Evolutionary conservation across 2,329 filamentous ascomycete genomes (phyloP).

Genomic region (Raffaelea arxii): DNA sequence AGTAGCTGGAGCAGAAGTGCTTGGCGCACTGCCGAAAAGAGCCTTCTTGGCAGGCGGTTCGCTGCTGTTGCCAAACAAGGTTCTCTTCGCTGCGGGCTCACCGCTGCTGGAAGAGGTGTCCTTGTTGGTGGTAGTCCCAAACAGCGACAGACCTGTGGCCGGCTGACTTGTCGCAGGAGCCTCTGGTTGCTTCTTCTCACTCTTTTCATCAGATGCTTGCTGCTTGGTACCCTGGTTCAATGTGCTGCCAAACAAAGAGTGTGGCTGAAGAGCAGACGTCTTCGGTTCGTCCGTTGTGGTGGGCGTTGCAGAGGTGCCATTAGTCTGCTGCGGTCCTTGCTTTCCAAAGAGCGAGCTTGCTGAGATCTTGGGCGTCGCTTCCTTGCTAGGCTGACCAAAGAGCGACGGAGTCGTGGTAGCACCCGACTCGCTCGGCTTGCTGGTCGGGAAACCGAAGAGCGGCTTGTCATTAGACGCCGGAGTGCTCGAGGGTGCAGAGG

Average conservation of each 20-base stretch:
- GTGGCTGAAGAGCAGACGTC: constrained; percentile 17
- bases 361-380: background rate
- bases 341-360: background rate
- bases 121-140: constrained; percentile 11
- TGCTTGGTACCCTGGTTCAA: constrained; percentile 15
- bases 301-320: background rate
- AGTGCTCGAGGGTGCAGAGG: background rate
- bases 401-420: constrained; percentile 8
- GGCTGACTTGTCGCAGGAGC: too few relatives aligned
- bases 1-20: background rate
- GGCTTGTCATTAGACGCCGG: background rate
- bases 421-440: background rate
- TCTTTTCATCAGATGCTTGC: constrained; percentile 3
- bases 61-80: constrained; percentile 16
- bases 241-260: constrained; percentile 29
- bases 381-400: background rate
- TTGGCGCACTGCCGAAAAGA: too few relatives aligned
- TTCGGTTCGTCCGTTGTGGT: constrained; percentile 6
- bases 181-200: background rate
- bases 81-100: constrained; percentile 16
- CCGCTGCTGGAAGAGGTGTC: constrained; percentile 6
- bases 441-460: background rate
- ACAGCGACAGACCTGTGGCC: too few relatives aligned
- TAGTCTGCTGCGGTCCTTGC: background rate
- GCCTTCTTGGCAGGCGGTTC: too few relatives aligned